These are phyloP conservation scores for Sanghuangporus weigelae DNA, from an alignment of 1,284 basidiomycete species.

Conservation along the genomic window DNA sequence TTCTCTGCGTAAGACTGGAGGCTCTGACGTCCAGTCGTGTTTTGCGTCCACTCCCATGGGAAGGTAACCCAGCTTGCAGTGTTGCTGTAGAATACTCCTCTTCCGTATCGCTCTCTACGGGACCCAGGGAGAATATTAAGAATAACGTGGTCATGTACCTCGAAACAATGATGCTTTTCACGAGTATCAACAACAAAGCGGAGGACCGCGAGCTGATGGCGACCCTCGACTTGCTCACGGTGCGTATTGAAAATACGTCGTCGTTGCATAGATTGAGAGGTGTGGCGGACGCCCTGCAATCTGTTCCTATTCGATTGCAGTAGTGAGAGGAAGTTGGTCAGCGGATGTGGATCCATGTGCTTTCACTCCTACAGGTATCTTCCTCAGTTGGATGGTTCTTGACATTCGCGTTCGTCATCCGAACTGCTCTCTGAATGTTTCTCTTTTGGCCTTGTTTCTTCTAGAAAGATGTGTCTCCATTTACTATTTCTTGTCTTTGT, in stretches of 20 bases:
- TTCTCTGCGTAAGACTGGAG: constrained; percentile 81
- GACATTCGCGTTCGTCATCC: neutral
- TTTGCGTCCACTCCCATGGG: constrained; percentile 47
- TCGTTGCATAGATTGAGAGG: constrained; percentile 44
- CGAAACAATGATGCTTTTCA: constrained; percentile 65
- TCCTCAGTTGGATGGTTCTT: constrained; percentile 7
- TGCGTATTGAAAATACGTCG: constrained; percentile 80
- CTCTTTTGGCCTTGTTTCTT: neutral
- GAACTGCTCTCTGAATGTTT: neutral
- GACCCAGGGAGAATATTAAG: constrained; percentile 24
- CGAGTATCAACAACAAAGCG: constrained; percentile 67
- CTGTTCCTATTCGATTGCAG: constrained; percentile 28
- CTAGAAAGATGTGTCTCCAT: neutral
- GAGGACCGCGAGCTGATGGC: constrained; percentile 72
- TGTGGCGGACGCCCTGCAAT: constrained; percentile 22
- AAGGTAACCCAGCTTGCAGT: constrained; percentile 33
- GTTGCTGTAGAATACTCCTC: neutral
- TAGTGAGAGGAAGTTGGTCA: constrained; percentile 36
- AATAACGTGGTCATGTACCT: constrained; percentile 43
- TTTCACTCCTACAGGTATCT: constrained; percentile 14
- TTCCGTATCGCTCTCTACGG: constrained; percentile 14
- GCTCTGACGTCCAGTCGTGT: constrained; percentile 66
- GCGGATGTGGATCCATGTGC: constrained; percentile 37
- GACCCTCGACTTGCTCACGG: constrained; percentile 70
- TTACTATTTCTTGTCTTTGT: neutral